Conservation (phyloP, 257 asterid species). For the Leonotis leonurus region DNA sequence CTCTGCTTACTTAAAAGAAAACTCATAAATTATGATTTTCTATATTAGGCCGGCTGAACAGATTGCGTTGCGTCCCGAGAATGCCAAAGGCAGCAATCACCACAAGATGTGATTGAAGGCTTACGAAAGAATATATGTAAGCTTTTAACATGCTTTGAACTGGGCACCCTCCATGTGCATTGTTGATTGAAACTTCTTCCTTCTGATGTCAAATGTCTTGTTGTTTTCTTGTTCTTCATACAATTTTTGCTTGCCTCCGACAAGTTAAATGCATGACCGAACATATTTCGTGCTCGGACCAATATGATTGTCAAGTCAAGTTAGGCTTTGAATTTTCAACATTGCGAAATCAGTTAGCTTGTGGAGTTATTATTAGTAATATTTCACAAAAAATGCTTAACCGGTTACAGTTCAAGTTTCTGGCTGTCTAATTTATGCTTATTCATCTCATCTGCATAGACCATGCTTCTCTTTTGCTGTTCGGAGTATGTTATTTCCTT, state of each 20-base stretch:
- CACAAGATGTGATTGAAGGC: not conserved
- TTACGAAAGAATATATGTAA: not conserved
- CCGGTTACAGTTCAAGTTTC: too few relatives aligned
- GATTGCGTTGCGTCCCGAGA: not conserved
- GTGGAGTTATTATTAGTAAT: not conserved
- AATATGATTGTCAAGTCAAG: not conserved
- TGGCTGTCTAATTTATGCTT: not conserved
- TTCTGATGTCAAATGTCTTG: not conserved
- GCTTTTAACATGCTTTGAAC: not conserved
- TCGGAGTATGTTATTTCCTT: not conserved
- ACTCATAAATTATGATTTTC: not conserved
- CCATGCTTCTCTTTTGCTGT: not conserved
- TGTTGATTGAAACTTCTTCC: not conserved
- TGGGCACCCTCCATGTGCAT: constrained; percentile 4
- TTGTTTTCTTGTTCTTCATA: not conserved
- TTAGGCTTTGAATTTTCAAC: constrained; percentile 8
- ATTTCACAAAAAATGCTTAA: not conserved
- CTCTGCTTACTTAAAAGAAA: not conserved
- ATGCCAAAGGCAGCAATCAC: not conserved
- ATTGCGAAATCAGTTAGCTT: not conserved
- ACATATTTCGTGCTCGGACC: not conserved
- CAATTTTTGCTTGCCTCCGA: not conserved
- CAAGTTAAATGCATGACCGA: not conserved
- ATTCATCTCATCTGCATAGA: not conserved
- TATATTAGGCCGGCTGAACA: not conserved